Evolutionary conservation across 2,329 filamentous ascomycete genomes (phyloP), one percentile per base, ranked within the genome.

Genomic region (Aotearoamyces nothofagi): DNA sequence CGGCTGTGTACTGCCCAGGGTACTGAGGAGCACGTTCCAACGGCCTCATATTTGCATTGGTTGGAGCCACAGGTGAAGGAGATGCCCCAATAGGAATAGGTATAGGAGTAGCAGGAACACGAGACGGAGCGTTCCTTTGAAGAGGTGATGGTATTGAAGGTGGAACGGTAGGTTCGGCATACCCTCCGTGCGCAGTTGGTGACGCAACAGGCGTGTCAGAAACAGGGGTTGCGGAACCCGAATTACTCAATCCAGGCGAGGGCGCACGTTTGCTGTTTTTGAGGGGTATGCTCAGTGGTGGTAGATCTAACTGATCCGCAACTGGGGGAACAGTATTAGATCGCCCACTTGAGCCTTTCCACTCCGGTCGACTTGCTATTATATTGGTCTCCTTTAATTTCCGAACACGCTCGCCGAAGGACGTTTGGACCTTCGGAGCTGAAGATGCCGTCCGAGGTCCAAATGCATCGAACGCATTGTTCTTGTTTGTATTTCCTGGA

Each of bases 341-440:
- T 38, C 78, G 68, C 15, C 79, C 79, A 46, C 73, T 82, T 20
- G 72, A 70, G 11, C 78, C 78, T 42, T 73, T 75, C 79, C 79
- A 84, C 33, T 72, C 61, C 4, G 72, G 69, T 13, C 61, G 58
- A 19, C 43, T 37, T 14, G 31, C 31, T 11, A 17, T 24, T 5
- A 26, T 22, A 30, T 34, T 45, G 15, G 41, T 41, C 35, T 57
- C 55, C 31, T 50, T 48, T 31, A 59, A 48, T 33, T 51, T 57
- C 30, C 56, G 55, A 26, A 64, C 48, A 3, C 60, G 53, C n/a
- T 61, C 59, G 8, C 56, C 53, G 36, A 66, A 60, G 6, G 52
- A 47, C 17, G 46, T 48, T 9, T 51, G 42, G 15, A 43, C 42
- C 15, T 46, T 44, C 7, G 39, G 33, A 11, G n/a, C n/a, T 9